Conservation (phyloP, 148 eudicot genomes). For the Fagopyrum esculentum region DNA sequence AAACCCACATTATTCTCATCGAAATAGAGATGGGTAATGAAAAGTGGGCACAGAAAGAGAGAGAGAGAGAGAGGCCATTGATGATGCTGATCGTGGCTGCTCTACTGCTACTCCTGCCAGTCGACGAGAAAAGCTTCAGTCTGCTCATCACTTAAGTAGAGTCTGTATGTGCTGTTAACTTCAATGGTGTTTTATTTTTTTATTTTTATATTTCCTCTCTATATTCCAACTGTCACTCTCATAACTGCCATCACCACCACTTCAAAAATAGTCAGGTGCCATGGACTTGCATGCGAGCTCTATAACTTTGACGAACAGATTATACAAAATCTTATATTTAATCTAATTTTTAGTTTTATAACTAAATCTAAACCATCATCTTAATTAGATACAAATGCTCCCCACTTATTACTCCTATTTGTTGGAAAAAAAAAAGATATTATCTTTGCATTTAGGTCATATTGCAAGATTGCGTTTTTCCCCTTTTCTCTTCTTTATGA, state of each 20-base stretch:
- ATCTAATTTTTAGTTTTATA: background rate
- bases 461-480: background rate
- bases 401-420: background rate
- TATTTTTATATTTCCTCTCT: slow-evolving; percentile 5
- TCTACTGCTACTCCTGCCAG: background rate
- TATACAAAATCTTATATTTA: background rate
- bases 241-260: slow-evolving; percentile 20
- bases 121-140: slow-evolving; percentile 4
- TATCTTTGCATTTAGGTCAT: background rate
- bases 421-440: background rate
- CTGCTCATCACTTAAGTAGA: slow-evolving; percentile 4
- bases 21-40: background rate
- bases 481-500: background rate
- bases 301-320: background rate
- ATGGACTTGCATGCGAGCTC: slow-evolving; percentile 8
- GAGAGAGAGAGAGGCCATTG: slow-evolving; percentile 11
- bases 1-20: background rate
- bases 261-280: slow-evolving; percentile 12
- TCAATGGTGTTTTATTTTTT: background rate
- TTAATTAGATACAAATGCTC: background rate
- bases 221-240: slow-evolving; percentile 16
- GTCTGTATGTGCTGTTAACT: slow-evolving; percentile 16
- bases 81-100: slow-evolving; percentile 5
- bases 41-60: slow-evolving; percentile 20
- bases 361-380: background rate